Evolutionary conservation across 176 grass and related monocot genomes (phyloP).

Genomic region (Rhynchospora breviuscula): DNA sequence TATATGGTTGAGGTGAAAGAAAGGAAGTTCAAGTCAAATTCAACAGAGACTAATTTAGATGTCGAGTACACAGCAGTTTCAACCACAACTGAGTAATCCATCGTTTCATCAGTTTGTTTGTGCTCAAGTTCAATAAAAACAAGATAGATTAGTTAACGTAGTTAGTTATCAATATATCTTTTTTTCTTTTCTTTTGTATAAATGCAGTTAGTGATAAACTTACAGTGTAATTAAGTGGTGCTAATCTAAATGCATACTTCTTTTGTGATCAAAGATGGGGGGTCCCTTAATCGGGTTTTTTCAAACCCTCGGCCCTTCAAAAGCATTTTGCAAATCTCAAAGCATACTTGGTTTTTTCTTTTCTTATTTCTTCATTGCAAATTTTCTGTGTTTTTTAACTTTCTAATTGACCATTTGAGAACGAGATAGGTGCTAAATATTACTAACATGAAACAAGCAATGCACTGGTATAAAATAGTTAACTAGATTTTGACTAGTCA

Average conservation of each 20-base stretch:
- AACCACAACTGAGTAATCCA: slow-evolving; percentile 25
- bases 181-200: slow-evolving; percentile 1
- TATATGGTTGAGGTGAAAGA: slow-evolving; percentile 39
- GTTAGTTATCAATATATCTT: background rate
- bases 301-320: too few species aligned
- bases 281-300: too few species aligned
- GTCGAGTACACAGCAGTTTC: slow-evolving; percentile 49
- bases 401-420: background rate
- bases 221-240: background rate
- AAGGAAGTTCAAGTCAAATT: slow-evolving; percentile 18
- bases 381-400: background rate
- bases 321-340: background rate
- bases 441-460: too few species aligned
- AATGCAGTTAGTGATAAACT: background rate
- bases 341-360: background rate
- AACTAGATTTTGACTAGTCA: background rate
- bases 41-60: slow-evolving; percentile 8
- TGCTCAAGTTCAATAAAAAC: background rate
- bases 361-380: background rate
- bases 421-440: background rate
- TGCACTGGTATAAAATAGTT: background rate
- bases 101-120: background rate
- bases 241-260: background rate
- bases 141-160: background rate
- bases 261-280: too few species aligned